Conservation (phyloP, 1,284 basidiomycete genomes). For the Xanthoconium separans region DNA sequence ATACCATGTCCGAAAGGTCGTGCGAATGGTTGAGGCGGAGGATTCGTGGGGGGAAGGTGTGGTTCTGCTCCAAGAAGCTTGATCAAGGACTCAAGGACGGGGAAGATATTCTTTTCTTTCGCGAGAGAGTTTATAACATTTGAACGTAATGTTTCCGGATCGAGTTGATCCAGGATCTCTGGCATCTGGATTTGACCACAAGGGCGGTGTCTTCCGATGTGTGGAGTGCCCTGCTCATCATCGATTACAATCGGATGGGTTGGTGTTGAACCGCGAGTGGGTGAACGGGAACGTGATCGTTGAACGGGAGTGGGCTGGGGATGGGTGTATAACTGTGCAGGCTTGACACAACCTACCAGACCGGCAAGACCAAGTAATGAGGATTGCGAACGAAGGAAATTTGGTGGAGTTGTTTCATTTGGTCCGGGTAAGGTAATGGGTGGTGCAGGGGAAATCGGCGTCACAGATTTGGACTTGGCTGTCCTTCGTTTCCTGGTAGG, state of each 20-base stretch:
- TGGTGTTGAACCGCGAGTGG: constrained; percentile 48
- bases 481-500: constrained; percentile 22
- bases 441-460: constrained; percentile 36
- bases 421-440: constrained; percentile 64
- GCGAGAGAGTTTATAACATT: constrained; percentile 60
- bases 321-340: constrained; percentile 43
- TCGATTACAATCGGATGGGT: constrained; percentile 70
- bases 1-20: constrained; percentile 25
- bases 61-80: constrained; percentile 44
- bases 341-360: constrained; percentile 61
- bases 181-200: constrained; percentile 5
- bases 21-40: constrained; percentile 11
- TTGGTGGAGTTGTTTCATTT: constrained; percentile 56
- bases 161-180: constrained; percentile 22
- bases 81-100: constrained; percentile 59
- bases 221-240: constrained; percentile 43
- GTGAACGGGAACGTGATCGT: constrained; percentile 6
- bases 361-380: constrained; percentile 70
- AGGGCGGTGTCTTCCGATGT: constrained; percentile 5
- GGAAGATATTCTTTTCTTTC: constrained; percentile 64
- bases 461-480: constrained; percentile 29
- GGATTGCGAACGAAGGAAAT: constrained; percentile 70
- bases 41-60: constrained; percentile 1
- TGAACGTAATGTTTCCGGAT: constrained; percentile 42
- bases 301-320: constrained; percentile 32